phyloP scores from a whole-genome alignment of 2,329 filamentous ascomycete species.

The Claviceps sp. region DNA sequence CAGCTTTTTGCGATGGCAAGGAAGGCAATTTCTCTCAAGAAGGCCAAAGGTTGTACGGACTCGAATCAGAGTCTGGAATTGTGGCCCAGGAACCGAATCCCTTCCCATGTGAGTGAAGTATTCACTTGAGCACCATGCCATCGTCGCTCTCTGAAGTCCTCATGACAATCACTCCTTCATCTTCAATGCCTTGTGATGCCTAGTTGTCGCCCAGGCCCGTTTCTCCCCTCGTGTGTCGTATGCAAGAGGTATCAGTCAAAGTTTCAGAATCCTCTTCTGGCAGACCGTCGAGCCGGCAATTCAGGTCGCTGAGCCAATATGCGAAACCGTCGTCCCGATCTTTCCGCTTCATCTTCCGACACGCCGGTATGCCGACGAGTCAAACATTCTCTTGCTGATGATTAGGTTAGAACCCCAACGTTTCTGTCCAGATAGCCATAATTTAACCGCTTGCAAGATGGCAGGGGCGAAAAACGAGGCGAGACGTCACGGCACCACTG shows the following conservation, averaged over 20 bases:
- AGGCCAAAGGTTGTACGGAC: slow-evolving; percentile 56
- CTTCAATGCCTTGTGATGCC: slow-evolving; percentile 24
- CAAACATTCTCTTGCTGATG: slow-evolving; percentile 60
- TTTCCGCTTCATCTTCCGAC: slow-evolving; percentile 49
- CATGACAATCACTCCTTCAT: slow-evolving; percentile 37
- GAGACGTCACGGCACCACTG: slow-evolving; percentile 75
- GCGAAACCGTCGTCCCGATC: slow-evolving; percentile 78
- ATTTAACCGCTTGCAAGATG: slow-evolving; percentile 81
- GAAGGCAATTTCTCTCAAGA: slow-evolving; percentile 48
- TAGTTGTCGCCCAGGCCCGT: slow-evolving; percentile 44
- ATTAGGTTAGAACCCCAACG: slow-evolving; percentile 87
- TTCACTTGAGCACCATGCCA: slow-evolving; percentile 25
- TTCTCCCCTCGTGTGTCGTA: slow-evolving; percentile 68
- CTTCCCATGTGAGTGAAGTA: slow-evolving; percentile 18
- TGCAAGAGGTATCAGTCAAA: slow-evolving; percentile 38
- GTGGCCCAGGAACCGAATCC: slow-evolving; percentile 27
- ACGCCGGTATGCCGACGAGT: slow-evolving; percentile 57
- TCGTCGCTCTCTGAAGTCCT: slow-evolving; percentile 32
- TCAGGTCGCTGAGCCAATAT: slow-evolving; percentile 95
- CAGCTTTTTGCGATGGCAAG: slow-evolving; percentile 85
- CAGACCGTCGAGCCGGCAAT: slow-evolving; percentile 79
- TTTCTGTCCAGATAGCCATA: slow-evolving; percentile 62
- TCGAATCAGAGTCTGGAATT: slow-evolving; percentile 52
- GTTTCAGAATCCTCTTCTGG: slow-evolving; percentile 77
- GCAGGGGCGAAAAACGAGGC: slow-evolving; percentile 79